Conservation (phyloP, 495 filamentous ascomycete species). For the Neurospora tetrasperma region DNA sequence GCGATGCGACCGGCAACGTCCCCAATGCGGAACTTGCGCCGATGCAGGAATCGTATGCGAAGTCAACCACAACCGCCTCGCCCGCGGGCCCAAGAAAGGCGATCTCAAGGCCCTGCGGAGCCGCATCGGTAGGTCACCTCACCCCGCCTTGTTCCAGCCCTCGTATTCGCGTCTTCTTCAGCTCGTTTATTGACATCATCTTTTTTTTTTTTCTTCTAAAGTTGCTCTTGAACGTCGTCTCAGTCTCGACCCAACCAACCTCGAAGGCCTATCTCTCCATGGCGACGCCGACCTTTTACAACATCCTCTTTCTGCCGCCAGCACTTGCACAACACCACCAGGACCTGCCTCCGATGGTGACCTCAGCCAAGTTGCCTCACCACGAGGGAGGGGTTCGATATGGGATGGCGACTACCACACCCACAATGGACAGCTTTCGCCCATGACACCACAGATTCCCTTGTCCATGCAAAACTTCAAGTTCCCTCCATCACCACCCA, state of each 20-base stretch:
- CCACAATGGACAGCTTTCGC: constrained; percentile 5
- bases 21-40: constrained; percentile 40
- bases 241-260: constrained; percentile 21
- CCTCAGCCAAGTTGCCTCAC: constrained; percentile 9
- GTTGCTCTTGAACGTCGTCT: constrained; percentile 30
- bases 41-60: constrained; percentile 40
- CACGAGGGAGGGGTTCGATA: constrained; percentile 4
- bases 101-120: constrained; percentile 40
- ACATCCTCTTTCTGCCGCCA: not conserved
- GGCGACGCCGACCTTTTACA: constrained; percentile 10
- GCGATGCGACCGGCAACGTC: constrained; percentile 42
- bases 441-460: constrained; percentile 15
- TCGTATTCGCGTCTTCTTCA: not conserved
- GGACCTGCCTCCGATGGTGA: constrained; percentile 5
- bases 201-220: not conserved
- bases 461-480: constrained; percentile 16
- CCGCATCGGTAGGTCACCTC: constrained; percentile 31
- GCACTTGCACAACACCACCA: not conserved
- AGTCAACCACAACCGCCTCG: constrained; percentile 35
- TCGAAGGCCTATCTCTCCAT: constrained; percentile 2
- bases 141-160: not conserved
- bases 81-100: constrained; percentile 44
- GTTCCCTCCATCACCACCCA: constrained; percentile 23
- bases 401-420: constrained; percentile 19
- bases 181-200: not conserved